phyloP scores from a whole-genome alignment of 805 yeast genomes.

The Candida endomychidarum region DNA sequence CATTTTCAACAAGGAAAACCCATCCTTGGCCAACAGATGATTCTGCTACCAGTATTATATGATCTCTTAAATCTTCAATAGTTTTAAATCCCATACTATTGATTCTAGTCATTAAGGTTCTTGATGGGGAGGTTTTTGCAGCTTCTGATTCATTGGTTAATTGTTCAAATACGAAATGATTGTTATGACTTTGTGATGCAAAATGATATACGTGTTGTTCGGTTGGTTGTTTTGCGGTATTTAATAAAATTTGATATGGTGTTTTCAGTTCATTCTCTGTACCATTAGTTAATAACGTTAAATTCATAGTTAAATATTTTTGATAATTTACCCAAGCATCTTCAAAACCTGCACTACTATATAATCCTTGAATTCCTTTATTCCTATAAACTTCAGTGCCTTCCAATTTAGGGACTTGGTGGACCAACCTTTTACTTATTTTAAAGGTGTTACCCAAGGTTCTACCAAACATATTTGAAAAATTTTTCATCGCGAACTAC shows the following conservation, averaged over 20 bases:
- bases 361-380: constrained; percentile 64
- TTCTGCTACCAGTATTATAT: constrained; percentile 52
- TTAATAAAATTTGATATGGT: constrained; percentile 68
- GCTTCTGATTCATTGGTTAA: constrained; percentile 38
- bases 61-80: constrained; percentile 51
- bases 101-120: constrained; percentile 38
- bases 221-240: constrained; percentile 65
- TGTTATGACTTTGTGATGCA: constrained; percentile 90
- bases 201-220: constrained; percentile 74
- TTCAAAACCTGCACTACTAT: constrained; percentile 63
- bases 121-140: constrained; percentile 33
- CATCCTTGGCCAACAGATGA: constrained; percentile 67
- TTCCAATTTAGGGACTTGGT: constrained; percentile 61
- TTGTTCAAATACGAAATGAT: constrained; percentile 83
- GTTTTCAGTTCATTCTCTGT: constrained; percentile 74
- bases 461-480: constrained; percentile 8
- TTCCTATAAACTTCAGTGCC: constrained; percentile 36
- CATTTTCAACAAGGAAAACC: constrained; percentile 68
- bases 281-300: constrained; percentile 68
- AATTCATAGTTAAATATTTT: constrained; percentile 55
- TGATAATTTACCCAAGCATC: constrained; percentile 85
- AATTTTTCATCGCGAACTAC: constrained; percentile 5
- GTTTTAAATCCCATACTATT: constrained; percentile 33
- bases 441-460: not conserved
- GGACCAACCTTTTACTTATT: constrained; percentile 42